Conservation (phyloP, 2,329 filamentous ascomycete species). For the Dactylellina haptotyla region DNA sequence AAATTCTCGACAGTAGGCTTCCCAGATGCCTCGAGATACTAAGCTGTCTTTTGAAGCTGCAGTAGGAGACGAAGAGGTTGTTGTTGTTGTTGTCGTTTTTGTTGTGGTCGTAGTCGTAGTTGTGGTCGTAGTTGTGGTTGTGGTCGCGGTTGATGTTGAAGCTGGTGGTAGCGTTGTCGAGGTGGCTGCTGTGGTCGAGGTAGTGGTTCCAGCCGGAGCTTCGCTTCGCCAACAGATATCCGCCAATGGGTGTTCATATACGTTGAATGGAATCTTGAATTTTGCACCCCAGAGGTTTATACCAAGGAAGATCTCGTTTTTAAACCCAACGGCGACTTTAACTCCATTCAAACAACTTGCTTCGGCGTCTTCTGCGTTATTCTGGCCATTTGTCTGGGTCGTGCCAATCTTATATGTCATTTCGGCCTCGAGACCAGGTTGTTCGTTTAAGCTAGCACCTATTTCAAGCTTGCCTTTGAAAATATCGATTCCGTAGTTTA, state of each 20-base stretch:
- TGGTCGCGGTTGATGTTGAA: too few relatives aligned
- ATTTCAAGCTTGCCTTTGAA: neutral
- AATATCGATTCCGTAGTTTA: neutral
- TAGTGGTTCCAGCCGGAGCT: neutral
- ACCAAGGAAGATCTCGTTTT: neutral
- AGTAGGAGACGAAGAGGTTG: neutral
- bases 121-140: too few relatives aligned
- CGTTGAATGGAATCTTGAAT: conserved; percentile 1
- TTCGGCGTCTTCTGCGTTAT: neutral
- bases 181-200: too few relatives aligned
- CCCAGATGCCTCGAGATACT: neutral
- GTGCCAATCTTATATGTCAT: conserved; percentile 1
- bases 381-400: neutral
- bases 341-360: neutral
- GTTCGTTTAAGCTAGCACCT: neutral
- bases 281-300: neutral
- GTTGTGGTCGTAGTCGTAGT: neutral
- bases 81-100: neutral
- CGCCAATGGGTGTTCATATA: neutral
- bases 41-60: neutral
- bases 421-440: neutral
- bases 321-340: neutral
- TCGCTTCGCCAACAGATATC: neutral
- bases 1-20: neutral
- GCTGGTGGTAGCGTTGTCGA: too few relatives aligned